phyloP scores from a whole-genome alignment of 78 protist genomes.

The Dictyostelium purpureum region DNA sequence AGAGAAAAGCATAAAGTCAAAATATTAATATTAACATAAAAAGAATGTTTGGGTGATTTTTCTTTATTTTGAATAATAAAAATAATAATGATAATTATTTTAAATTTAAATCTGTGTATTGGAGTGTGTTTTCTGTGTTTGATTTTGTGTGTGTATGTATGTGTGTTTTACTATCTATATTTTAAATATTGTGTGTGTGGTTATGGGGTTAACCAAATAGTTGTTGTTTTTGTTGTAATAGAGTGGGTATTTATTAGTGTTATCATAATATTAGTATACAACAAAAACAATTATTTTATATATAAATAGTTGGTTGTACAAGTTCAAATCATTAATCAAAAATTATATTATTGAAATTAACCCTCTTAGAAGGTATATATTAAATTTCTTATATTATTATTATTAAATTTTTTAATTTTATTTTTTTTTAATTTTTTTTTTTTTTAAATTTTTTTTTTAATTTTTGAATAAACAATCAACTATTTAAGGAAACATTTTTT shows the following conservation, averaged over 20 bases:
- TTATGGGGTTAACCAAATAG: background rate
- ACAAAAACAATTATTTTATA: too few relatives aligned
- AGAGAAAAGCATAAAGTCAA: too few relatives aligned
- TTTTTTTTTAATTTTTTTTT: background rate
- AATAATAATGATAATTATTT: too few relatives aligned
- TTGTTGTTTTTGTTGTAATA: background rate
- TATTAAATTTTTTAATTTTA: background rate
- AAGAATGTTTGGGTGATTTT: too few relatives aligned
- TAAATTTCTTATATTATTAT: background rate
- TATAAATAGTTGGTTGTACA: constrained; percentile 1
- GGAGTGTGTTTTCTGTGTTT: background rate
- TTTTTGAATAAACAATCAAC: constrained; percentile 8
- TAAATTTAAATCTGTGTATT: background rate
- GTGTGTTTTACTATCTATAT: background rate
- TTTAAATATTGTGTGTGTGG: background rate
- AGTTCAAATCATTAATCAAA: constrained; percentile 5
- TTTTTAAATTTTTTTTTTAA: background rate
- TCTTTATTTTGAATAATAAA: too few relatives aligned
- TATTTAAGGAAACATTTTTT: background rate
- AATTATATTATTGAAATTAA: background rate
- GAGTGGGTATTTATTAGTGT: too few relatives aligned
- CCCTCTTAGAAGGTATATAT: constrained; percentile 7
- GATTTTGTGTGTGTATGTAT: background rate
- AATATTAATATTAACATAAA: too few relatives aligned
- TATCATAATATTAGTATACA: too few relatives aligned